These are phyloP conservation scores for Pichia sp. DNA, from an alignment of 1,139 yeast species.

Conservation along the genomic window DNA sequence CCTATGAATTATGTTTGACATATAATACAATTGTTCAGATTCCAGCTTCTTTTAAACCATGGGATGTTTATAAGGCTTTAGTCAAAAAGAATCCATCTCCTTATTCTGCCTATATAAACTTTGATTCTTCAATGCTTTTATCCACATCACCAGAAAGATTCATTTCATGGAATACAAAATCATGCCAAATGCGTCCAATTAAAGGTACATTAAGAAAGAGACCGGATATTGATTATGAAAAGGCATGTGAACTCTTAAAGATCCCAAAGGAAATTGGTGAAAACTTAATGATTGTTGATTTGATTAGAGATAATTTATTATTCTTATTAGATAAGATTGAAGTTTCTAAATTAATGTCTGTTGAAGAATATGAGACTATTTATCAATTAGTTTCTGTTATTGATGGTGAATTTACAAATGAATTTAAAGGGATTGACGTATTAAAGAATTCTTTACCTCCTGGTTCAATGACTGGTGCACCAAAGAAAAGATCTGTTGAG, in stretches of 20 bases:
- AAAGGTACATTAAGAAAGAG: slow-evolving; percentile 89
- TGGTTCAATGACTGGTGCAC: slow-evolving; percentile 99
- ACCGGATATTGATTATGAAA: slow-evolving; percentile 46
- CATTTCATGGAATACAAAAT: slow-evolving; percentile 64
- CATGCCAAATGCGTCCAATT: slow-evolving; percentile 86
- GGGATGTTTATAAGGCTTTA: slow-evolving; percentile 79
- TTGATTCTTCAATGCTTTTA: slow-evolving; percentile 61
- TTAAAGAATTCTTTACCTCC: slow-evolving; percentile 85
- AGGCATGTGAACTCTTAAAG: slow-evolving; percentile 64
- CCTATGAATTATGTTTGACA: slow-evolving; percentile 92
- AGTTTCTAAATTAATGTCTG: slow-evolving; percentile 81
- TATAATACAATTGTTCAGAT: slow-evolving; percentile 65
- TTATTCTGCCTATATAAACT: slow-evolving; percentile 76
- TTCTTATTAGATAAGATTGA: slow-evolving; percentile 64
- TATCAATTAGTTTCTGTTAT: slow-evolving; percentile 92
- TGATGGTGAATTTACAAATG: slow-evolving; percentile 51
- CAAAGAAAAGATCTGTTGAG: slow-evolving; percentile 90
- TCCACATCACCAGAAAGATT: slow-evolving; percentile 97
- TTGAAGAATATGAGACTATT: slow-evolving; percentile 91
- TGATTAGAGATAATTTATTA: slow-evolving; percentile 88
- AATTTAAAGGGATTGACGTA: slow-evolving; percentile 72
- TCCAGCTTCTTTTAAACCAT: slow-evolving; percentile 48
- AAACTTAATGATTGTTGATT: slow-evolving; percentile 94
- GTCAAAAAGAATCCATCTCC: slow-evolving; percentile 87
- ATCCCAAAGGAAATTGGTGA: slow-evolving; percentile 96